Conservation (phyloP, 177 flowering plant species). For the Telopea speciosissima region DNA sequence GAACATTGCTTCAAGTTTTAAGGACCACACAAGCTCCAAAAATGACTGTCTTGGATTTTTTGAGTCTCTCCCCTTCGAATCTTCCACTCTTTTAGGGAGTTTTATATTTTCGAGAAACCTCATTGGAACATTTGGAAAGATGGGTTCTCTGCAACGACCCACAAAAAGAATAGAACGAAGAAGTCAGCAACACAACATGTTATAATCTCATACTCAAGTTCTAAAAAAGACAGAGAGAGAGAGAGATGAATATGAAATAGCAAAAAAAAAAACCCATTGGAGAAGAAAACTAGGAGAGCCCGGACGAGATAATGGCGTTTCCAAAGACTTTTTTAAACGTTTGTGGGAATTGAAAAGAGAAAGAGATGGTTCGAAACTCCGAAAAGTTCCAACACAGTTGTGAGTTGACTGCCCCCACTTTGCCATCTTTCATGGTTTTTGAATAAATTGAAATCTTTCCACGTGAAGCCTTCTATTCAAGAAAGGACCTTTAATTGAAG, state of each 20-base stretch:
- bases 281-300: slow-evolving; percentile 17
- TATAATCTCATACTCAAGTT: not conserved
- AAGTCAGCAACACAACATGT: not conserved
- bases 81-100: not conserved
- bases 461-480: slow-evolving; percentile 1
- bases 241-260: not conserved
- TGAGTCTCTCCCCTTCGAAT: not conserved
- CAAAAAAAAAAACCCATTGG: not conserved
- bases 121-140: slow-evolving; percentile 1
- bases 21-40: not conserved
- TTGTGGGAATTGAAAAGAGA: not conserved
- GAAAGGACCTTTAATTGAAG: not conserved
- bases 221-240: no score
- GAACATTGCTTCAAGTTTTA: not conserved
- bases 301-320: slow-evolving; percentile 7
- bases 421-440: not conserved
- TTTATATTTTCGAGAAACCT: slow-evolving; percentile 7
- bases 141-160: not conserved
- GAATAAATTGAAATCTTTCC: not conserved
- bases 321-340: not conserved
- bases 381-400: not conserved
- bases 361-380: not conserved
- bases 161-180: no score
- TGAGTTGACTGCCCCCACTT: not conserved
- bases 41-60: not conserved